phyloP scores from a whole-genome alignment of 306 rosid genomes.

The Casuarina cunninghamiana region DNA sequence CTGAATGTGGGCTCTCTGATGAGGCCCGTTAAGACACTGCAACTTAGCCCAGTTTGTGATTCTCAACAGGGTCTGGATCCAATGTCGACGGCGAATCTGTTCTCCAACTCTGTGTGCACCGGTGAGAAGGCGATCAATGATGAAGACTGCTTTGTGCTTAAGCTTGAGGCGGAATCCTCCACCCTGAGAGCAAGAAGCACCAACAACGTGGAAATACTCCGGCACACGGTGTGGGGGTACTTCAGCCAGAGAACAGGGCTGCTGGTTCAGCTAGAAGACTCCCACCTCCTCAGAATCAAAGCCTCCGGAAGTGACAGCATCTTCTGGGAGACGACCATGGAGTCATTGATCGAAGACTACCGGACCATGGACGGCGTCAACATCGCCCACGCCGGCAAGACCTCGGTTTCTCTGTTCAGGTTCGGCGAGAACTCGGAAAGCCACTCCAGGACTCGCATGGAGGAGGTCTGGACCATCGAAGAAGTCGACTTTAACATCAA shows the following conservation, averaged over 20 bases:
- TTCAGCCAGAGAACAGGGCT: conserved; percentile 92
- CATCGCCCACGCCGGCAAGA: conserved; percentile 76
- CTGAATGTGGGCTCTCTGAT: neutral
- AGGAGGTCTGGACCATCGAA: conserved; percentile 81
- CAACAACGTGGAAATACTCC: conserved; percentile 63
- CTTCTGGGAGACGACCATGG: conserved; percentile 95
- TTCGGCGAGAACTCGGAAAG: conserved; percentile 60
- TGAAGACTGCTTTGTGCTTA: conserved; percentile 80
- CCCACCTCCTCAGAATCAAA: conserved; percentile 74
- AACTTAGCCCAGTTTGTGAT: neutral
- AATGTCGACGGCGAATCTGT: conserved; percentile 72
- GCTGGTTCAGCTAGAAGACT: conserved; percentile 72
- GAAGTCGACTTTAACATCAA: conserved; percentile 83
- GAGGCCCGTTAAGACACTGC: neutral
- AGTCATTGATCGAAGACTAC: conserved; percentile 65
- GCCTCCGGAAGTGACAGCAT: conserved; percentile 42
- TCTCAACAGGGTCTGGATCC: conserved; percentile 85
- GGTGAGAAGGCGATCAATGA: conserved; percentile 78
- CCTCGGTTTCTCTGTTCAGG: conserved; percentile 63
- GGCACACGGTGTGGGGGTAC: conserved; percentile 88
- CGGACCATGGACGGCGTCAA: conserved; percentile 61
- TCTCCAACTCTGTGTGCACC: conserved; percentile 59
- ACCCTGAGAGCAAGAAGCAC: conserved; percentile 69
- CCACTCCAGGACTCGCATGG: conserved; percentile 75
- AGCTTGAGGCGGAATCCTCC: conserved; percentile 60